A percentile compares a stretch with the other conserved stretches of the same genome.
Evolutionary conservation across 116 monocot species (phyloP).

Genomic region (Cymodocea nodosa): DNA sequence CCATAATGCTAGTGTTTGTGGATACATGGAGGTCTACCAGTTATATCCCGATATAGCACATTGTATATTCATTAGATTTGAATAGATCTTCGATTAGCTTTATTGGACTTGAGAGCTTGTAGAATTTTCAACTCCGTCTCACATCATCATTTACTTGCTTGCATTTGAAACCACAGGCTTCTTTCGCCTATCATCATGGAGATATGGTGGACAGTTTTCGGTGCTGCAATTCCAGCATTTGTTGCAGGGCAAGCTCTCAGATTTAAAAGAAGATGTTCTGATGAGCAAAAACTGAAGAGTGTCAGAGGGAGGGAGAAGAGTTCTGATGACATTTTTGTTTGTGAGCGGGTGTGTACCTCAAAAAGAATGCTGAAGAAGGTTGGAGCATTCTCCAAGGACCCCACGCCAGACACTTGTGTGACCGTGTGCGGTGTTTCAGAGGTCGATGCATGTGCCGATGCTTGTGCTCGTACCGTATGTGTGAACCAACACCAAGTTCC

Average conservation of each 20-base stretch:
- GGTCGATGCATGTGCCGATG: slow-evolving; percentile 94
- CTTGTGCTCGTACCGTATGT: slow-evolving; percentile 86
- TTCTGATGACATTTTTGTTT: slow-evolving; percentile 89
- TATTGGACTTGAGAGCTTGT: too few relatives aligned
- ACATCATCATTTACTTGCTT: too few relatives aligned
- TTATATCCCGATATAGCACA: too few relatives aligned
- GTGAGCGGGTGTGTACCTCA: slow-evolving; percentile 93
- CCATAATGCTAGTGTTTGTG: too few relatives aligned
- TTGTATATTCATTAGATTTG: too few relatives aligned
- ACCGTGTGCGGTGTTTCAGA: slow-evolving; percentile 96
- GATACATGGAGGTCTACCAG: too few relatives aligned
- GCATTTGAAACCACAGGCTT: too few relatives aligned
- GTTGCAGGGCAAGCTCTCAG: slow-evolving; percentile 65
- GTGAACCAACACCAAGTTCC: slow-evolving; percentile 97
- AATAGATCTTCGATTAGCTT: too few relatives aligned
- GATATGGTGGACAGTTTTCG: slow-evolving; percentile 73
- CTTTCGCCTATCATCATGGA: slow-evolving; percentile 21
- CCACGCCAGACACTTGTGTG: slow-evolving; percentile 81
- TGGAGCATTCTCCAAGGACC: slow-evolving; percentile 92
- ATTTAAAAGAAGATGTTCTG: slow-evolving; percentile 42
- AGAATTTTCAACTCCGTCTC: too few relatives aligned
- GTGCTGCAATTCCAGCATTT: slow-evolving; percentile 68
- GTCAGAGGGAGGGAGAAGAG: slow-evolving; percentile 71
- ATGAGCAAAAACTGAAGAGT: slow-evolving; percentile 64
- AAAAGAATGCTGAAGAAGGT: slow-evolving; percentile 97